Conservation (phyloP, 805 yeast genomes). For the Candida sithepensis region DNA sequence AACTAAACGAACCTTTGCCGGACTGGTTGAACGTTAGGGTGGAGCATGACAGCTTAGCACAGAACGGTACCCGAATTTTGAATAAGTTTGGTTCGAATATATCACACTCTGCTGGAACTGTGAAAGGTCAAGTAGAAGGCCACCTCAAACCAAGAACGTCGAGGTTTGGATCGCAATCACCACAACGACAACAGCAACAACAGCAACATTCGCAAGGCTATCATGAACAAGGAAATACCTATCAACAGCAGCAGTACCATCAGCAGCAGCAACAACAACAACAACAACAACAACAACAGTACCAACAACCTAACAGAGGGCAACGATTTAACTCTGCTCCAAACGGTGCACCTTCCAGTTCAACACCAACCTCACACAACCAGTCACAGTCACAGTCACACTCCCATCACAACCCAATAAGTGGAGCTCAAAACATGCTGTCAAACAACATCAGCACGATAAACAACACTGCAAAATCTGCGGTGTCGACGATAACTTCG, state of each 20-base stretch:
- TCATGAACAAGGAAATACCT: neutral
- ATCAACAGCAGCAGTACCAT: neutral
- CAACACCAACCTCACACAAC: no score
- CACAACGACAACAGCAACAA: slow-evolving; percentile 3
- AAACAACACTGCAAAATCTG: slow-evolving; percentile 4
- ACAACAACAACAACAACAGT: slow-evolving; percentile 1
- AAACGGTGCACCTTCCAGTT: neutral
- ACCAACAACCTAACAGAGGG: neutral
- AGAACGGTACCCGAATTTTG: slow-evolving; percentile 3
- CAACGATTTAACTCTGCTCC: neutral
- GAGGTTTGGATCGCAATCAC: slow-evolving; percentile 10
- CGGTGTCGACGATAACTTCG: slow-evolving; percentile 11
- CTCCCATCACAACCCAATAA: neutral
- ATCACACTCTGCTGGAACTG: slow-evolving; percentile 7
- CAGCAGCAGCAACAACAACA: slow-evolving; percentile 3
- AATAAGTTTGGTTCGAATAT: slow-evolving; percentile 13
- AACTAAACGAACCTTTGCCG: slow-evolving; percentile 21
- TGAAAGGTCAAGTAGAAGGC: slow-evolving; percentile 15
- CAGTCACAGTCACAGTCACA: neutral
- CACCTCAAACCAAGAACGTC: slow-evolving; percentile 10
- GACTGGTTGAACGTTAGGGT: slow-evolving; percentile 26
- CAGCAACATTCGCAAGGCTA: neutral
- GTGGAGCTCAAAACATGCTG: neutral
- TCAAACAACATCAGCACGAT: neutral
- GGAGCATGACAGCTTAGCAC: neutral